A percentile compares a stretch with the other conserved stretches of the same genome.
phyloP scores from a whole-genome alignment of 441 rosid species.

The Brassica balearica region DNA sequence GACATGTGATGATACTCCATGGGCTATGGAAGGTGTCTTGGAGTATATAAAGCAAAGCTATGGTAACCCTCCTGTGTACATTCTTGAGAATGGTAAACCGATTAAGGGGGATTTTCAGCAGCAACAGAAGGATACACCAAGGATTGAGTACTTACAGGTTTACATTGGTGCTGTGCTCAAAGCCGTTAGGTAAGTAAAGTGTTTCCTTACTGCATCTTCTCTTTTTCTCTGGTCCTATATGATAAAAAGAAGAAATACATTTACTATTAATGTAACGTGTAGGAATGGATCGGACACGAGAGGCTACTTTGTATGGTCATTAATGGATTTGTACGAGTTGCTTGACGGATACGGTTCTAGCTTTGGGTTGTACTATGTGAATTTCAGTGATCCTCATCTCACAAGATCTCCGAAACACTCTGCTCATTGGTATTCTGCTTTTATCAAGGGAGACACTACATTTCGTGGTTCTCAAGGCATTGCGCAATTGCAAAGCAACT shows the following conservation, averaged over 20 bases:
- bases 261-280: neutral
- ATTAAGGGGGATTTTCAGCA: constrained; percentile 23
- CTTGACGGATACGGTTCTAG: constrained; percentile 50
- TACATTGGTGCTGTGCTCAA: constrained; percentile 62
- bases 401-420: constrained; percentile 59
- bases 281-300: constrained; percentile 69
- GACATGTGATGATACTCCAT: neutral
- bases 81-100: neutral
- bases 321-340: constrained; percentile 60
- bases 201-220: neutral
- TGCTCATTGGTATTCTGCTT: constrained; percentile 63
- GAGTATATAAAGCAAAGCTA: neutral
- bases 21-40: neutral
- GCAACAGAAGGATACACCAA: constrained; percentile 50
- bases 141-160: constrained; percentile 53
- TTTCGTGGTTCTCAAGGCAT: constrained; percentile 10
- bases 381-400: constrained; percentile 51
- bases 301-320: constrained; percentile 74
- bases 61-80: neutral
- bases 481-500: neutral
- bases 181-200: constrained; percentile 53
- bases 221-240: neutral
- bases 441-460: constrained; percentile 52
- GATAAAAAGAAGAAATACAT: neutral
- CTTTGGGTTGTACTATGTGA: constrained; percentile 62